Base-by-base conservation (phyloP, 305 asterid species). In the Plantago coronopus region DNA sequence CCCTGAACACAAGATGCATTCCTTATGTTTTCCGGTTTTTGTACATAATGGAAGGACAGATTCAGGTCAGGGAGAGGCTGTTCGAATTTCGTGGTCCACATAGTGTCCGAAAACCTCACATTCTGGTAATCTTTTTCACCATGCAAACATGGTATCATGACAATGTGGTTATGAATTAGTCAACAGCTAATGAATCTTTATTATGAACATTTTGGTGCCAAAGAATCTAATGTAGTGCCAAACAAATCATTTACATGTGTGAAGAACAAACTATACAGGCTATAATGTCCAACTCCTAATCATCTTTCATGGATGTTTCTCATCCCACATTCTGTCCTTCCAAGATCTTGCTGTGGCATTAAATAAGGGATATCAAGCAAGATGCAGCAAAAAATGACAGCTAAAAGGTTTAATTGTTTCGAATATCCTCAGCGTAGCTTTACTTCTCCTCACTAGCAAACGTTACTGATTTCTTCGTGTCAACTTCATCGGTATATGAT, bases 401-500 rank as follows among this genome's bases (percentile, higher is more conserved):
- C 7, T 31, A 1, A 31, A 31, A n/a, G n/a, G 38, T 10, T 31
- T 11, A 4, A 38, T 34, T 10, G 42, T 0, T 34, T 13, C 42
- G 18, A 18, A 46, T 47, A 9, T 14, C 54, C 54, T 65, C 53
- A 56, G 11, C 9, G 22, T 46, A 38, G 18, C 70, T 47, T 51
- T 64, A 59, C 40, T 63, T 54, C 69, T 65, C 80, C 47, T 74
- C 74, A 13, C 61, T 61, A 48, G 63, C 71, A 42, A 72, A 78
- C 17, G 74, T 74, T 10, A 74, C 66, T 66, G 75, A 53, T 57
- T 72, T 70, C 65, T 68, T 72, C 69, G 29, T 48, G 53, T 65
- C 76, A 63, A 48, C 73, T 69, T 69, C 66, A 8, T 67, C 72
- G 4, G 58, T 11, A 55, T 57, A 42, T 34, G 79, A 68, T 20